Evolutionary conservation across 805 yeast species (phyloP).

Genomic region (Wickerhamomyces xylosicus): DNA sequence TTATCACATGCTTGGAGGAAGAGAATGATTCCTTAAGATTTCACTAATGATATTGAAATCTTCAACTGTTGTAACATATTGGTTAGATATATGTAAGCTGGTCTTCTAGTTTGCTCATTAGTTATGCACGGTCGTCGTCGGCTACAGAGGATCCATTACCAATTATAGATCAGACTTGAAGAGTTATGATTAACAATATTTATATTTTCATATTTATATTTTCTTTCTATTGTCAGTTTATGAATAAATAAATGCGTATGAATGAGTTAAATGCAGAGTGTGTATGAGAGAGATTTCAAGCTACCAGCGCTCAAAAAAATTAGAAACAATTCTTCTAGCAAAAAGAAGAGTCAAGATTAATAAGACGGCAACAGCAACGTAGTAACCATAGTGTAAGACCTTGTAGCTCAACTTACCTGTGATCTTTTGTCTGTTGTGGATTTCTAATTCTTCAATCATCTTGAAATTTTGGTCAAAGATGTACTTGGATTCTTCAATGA

Average conservation of each 20-base stretch:
- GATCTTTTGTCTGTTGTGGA: constrained; percentile 49
- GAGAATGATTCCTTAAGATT: too few species aligned
- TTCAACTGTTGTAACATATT: too few species aligned
- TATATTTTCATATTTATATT: too few species aligned
- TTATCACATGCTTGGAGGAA: neutral
- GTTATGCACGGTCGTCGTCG: neutral
- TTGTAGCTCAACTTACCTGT: constrained; percentile 45
- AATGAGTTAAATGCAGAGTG: too few species aligned
- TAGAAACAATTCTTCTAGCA: constrained; percentile 23
- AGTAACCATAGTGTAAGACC: constrained; percentile 41
- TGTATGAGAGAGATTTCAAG: too few species aligned
- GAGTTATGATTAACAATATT: too few species aligned
- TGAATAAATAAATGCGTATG: too few species aligned
- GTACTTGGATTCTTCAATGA: constrained; percentile 56
- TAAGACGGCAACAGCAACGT: constrained; percentile 26
- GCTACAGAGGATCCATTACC: too few species aligned
- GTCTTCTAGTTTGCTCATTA: neutral
- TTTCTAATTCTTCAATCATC: constrained; percentile 58
- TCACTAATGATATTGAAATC: too few species aligned
- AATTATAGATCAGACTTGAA: too few species aligned
- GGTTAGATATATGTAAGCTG: neutral
- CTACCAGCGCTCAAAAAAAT: constrained; percentile 1
- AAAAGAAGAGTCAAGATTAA: constrained; percentile 23
- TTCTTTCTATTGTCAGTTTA: too few species aligned
- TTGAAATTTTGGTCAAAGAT: constrained; percentile 54